phyloP scores from a whole-genome alignment of 176 grass and related monocot species.

The Carex myosuroides region DNA sequence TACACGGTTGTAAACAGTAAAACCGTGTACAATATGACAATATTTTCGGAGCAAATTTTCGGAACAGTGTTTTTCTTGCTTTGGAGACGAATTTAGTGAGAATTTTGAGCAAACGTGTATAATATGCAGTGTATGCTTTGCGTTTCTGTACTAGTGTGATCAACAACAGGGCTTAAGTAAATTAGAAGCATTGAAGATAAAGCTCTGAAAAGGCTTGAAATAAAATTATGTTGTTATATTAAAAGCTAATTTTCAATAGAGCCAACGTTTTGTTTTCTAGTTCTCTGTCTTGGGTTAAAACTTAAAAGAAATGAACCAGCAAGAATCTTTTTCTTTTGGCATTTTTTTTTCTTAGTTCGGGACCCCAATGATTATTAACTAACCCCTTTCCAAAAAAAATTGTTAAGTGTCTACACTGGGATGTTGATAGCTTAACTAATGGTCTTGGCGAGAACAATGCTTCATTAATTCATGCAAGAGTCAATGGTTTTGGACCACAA shows the following conservation, averaged over 20 bases:
- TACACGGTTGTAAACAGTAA: too few species aligned
- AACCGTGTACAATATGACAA: too few species aligned
- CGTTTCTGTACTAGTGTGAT: background rate
- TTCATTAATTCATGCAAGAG: background rate
- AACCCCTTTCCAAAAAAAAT: background rate
- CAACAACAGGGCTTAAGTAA: background rate
- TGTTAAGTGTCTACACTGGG: background rate
- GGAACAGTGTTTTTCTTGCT: too few species aligned
- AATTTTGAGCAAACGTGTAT: too few species aligned
- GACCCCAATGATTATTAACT: conserved; percentile 22
- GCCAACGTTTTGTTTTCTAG: background rate
- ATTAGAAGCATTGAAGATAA: background rate
- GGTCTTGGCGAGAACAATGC: background rate
- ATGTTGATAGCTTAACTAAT: conserved; percentile 24
- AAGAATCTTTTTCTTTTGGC: conserved; percentile 2
- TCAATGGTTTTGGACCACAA: conserved; percentile 7
- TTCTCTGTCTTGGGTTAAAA: conserved; percentile 1
- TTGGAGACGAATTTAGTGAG: too few species aligned
- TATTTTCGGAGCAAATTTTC: too few species aligned
- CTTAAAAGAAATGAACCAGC: background rate
- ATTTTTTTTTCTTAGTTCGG: background rate
- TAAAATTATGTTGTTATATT: background rate
- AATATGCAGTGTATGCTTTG: too few species aligned
- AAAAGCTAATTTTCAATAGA: background rate
- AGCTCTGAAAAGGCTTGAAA: background rate